A percentile compares a stretch with the other conserved stretches of the same genome.
These are phyloP conservation scores for Arachis stenosperma DNA, from an alignment of 306 rosid species.

Conservation along the genomic window DNA sequence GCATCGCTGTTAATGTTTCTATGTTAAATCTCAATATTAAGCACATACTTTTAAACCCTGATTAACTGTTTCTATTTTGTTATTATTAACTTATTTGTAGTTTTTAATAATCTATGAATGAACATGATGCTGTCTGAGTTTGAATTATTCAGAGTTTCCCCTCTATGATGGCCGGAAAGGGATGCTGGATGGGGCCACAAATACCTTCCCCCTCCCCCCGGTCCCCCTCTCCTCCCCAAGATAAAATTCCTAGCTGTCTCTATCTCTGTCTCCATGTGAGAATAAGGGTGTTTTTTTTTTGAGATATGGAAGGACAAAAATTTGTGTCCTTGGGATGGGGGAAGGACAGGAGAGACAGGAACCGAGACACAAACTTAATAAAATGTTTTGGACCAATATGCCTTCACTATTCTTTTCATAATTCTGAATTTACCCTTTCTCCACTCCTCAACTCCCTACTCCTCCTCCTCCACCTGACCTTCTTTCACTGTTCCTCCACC, in stretches of 20 bases:
- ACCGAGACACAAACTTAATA: too few species aligned
- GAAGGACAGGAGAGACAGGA: too few species aligned
- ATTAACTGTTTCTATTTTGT: slow-evolving; percentile 1
- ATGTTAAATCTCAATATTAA: slow-evolving; percentile 11
- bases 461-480: too few species aligned
- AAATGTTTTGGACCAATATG: too few species aligned
- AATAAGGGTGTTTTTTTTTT: background rate
- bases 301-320: too few species aligned
- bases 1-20: slow-evolving; percentile 23
- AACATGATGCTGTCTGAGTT: slow-evolving; percentile 23
- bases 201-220: background rate
- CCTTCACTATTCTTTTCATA: too few species aligned
- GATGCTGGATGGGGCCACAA: background rate
- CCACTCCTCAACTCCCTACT: too few species aligned
- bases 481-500: too few species aligned
- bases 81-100: background rate
- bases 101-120: slow-evolving; percentile 5
- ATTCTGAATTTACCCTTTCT: too few species aligned
- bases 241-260: background rate
- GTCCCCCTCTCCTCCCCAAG: background rate
- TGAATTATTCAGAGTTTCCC: slow-evolving; percentile 1
- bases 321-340: too few species aligned
- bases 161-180: background rate
- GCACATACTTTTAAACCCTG: background rate
- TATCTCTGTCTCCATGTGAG: background rate